Conservation (phyloP, 768 basidiomycete species). For the Gymnopilus dilepis region DNA sequence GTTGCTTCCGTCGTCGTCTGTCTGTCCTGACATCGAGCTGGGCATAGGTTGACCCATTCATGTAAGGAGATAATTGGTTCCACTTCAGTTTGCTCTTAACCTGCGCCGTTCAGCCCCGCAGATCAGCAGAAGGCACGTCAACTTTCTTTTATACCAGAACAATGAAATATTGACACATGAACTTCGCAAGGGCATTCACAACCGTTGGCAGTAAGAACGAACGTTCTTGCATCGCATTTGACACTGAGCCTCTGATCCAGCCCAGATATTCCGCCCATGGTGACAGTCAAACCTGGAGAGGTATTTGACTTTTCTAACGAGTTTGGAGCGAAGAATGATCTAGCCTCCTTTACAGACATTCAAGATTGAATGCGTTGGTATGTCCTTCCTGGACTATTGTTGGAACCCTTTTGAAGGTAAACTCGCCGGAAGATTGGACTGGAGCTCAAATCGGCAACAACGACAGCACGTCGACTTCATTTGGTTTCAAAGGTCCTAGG, state of each 20-base stretch:
- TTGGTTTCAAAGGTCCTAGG: not conserved
- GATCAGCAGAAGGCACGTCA: slow-evolving; percentile 64
- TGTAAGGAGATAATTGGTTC: slow-evolving; percentile 46
- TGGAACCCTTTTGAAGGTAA: not conserved
- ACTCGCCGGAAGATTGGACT: slow-evolving; percentile 64
- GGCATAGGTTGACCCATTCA: slow-evolving; percentile 70
- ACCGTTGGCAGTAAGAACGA: slow-evolving; percentile 72
- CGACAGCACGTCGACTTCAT: slow-evolving; percentile 51
- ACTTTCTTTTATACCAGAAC: not conserved
- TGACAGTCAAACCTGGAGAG: slow-evolving; percentile 66
- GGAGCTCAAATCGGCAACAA: slow-evolving; percentile 82
- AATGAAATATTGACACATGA: not conserved
- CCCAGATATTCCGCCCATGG: slow-evolving; percentile 67
- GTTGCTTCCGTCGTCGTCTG: not conserved
- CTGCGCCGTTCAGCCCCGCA: slow-evolving; percentile 35
- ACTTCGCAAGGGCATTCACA: slow-evolving; percentile 60
- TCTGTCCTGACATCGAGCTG: not conserved
- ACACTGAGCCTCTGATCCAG: slow-evolving; percentile 31
- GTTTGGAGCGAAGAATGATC: not conserved
- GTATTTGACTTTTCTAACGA: slow-evolving; percentile 31
- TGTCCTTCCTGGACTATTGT: slow-evolving; percentile 17
- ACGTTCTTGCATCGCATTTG: not conserved
- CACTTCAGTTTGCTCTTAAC: not conserved
- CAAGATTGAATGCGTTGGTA: slow-evolving; percentile 73
- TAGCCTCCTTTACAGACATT: slow-evolving; percentile 51